phyloP scores from a whole-genome alignment of 2,329 filamentous ascomycete genomes.

The Lasiodiplodia sp. region DNA sequence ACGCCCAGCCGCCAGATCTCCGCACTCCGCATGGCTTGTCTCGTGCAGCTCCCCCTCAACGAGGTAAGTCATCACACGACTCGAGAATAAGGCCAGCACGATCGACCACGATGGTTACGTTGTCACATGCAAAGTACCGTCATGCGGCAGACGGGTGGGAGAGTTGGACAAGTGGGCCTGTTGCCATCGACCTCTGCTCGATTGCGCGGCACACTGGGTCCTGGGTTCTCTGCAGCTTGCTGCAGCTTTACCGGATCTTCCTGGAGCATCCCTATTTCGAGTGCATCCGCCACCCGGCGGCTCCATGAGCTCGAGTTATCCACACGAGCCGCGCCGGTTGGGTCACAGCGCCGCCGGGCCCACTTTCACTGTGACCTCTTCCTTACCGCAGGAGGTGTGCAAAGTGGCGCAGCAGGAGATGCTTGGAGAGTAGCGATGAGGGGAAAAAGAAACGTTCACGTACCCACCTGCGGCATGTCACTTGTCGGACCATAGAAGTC shows the following conservation, averaged over 20 bases:
- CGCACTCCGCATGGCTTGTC: constrained; percentile 7
- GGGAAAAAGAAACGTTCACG: neutral
- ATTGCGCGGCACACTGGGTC: neutral
- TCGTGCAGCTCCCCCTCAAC: constrained; percentile 3
- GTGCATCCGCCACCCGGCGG: neutral
- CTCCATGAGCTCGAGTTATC: neutral
- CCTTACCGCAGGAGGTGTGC: neutral
- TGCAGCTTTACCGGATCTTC: neutral
- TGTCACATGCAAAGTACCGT: constrained; percentile 15
- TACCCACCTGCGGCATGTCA: neutral
- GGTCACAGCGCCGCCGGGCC: neutral
- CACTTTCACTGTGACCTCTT: neutral
- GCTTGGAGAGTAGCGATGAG: neutral
- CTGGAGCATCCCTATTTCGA: neutral
- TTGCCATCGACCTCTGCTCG: neutral
- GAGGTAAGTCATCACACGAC: constrained; percentile 8
- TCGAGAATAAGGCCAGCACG: neutral
- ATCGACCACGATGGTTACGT: neutral
- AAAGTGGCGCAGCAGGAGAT: constrained; percentile 8
- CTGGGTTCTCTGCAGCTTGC: neutral
- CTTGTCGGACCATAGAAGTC: neutral
- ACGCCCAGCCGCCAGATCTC: constrained; percentile 7
- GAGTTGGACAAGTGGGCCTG: neutral
- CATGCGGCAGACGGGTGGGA: neutral
- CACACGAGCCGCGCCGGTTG: constrained; percentile 1